Evolutionary conservation across 1,139 yeast species (phyloP).

Genomic region (Debaryomyces subglobosus): DNA sequence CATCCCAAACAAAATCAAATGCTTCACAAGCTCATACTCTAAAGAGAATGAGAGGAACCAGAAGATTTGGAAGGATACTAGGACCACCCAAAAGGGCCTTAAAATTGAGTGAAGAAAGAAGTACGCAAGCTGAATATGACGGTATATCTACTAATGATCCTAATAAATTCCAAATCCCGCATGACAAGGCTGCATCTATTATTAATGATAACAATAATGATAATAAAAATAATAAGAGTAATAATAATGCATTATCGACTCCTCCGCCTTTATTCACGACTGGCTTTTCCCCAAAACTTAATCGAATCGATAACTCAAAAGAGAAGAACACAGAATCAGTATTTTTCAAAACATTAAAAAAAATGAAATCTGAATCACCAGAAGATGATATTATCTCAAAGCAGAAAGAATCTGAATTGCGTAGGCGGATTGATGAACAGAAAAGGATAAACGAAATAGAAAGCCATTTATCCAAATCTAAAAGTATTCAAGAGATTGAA

Average conservation of each 20-base stretch:
- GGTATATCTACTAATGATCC: neutral
- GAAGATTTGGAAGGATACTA: constrained; percentile 38
- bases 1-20: constrained; percentile 7
- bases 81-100: constrained; percentile 47
- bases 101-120: constrained; percentile 21
- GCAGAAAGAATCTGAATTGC: constrained; percentile 29
- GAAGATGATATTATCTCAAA: constrained; percentile 17
- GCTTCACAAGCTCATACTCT: constrained; percentile 21
- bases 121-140: neutral
- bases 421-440: constrained; percentile 32
- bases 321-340: constrained; percentile 10
- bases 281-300: constrained; percentile 20
- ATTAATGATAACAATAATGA: neutral
- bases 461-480: constrained; percentile 9
- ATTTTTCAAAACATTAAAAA: constrained; percentile 13
- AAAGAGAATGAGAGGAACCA: constrained; percentile 32
- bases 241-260: constrained; percentile 5
- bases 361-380: constrained; percentile 11
- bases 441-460: constrained; percentile 22
- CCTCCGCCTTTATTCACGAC: constrained; percentile 19
- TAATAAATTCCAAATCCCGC: neutral
- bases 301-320: neutral
- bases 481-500: constrained; percentile 4
- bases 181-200: neutral
- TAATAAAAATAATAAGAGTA: neutral